Conservation (phyloP, 192 early-diverging fungal genomes). For the Lunasporangiospora selenospora region DNA sequence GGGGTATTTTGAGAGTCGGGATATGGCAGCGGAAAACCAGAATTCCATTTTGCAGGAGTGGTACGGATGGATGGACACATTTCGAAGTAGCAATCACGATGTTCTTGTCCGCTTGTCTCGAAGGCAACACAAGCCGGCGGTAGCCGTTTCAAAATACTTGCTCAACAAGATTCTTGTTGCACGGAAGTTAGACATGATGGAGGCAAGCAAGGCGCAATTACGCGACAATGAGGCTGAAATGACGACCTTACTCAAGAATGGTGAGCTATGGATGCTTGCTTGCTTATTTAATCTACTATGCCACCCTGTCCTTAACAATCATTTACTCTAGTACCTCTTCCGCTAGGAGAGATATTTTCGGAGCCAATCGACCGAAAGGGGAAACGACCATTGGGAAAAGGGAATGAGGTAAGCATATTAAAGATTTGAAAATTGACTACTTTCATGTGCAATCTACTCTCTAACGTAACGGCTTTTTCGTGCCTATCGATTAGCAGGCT, state of each 20-base stretch:
- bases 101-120: background rate
- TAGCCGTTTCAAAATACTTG: slow-evolving; percentile 4
- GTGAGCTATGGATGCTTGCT: background rate
- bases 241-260: background rate
- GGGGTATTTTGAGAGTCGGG: slow-evolving; percentile 18
- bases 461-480: no score
- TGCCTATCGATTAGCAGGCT: no score
- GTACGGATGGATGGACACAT: background rate
- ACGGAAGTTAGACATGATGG: slow-evolving; percentile 3
- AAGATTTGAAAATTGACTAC: no score
- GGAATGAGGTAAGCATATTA: no score
- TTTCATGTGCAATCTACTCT: no score
- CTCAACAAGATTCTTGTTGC: background rate
- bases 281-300: background rate
- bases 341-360: no score
- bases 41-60: slow-evolving; percentile 1
- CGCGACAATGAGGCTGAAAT: background rate
- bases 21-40: slow-evolving; percentile 10
- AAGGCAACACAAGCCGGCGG: background rate
- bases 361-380: no score
- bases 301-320: background rate
- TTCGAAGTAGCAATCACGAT: background rate
- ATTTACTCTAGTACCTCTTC: background rate
- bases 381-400: no score
- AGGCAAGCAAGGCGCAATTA: background rate